Evolutionary conservation across 2,329 filamentous ascomycete species (phyloP), one percentile per base, ranked within the genome.

Genomic region (Trichoderma harzianum): DNA sequence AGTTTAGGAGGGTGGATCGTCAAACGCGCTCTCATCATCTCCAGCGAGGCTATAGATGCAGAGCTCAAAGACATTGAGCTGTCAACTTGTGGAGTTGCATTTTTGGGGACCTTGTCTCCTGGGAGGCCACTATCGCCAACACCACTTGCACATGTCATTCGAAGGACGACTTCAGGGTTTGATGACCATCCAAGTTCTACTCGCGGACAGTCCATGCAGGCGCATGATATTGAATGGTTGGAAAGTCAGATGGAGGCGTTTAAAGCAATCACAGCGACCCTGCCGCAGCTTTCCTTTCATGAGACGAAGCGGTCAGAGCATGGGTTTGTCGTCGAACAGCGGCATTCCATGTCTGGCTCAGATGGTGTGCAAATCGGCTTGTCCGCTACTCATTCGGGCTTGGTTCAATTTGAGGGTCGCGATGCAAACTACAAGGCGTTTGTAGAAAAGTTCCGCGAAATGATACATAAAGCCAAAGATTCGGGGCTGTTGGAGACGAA

Each of bases 1-100:
- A 76, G 76, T 53, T 72, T 78, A 21, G 77, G 77, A 18, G 76
- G 77, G 5, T 77, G 77, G 76, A 76, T 78, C 43, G 77, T 78
- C 72, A 78, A 78, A 73, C 75, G 76, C n/a, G 74, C 74, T 8
- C 74, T 78, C 28, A 75, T 78, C 68, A 76, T 77, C 34, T 76
- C 77, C n/a, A 76, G 74, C 63, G 77, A 78, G 72, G 75, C 77
- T n/a, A 71, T 72, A 24, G 73, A 74, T 57, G 57, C 73, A 14
- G 62, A 71, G 36, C 70, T 78, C 34, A 74, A 71, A 24, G 75
- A 76, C 39, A 65, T 78, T 11, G 76, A 78, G 69, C 63, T 77
- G 43, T 77, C 76, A 26, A 77, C 77, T 18, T 76, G 76, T 28
- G 77, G 77, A n/a, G 76, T 78, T 1, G 73, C 75, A 32, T 79